Base-by-base conservation (phyloP, 1,284 basidiomycete species). In the Puccinia novopanici region DNA sequence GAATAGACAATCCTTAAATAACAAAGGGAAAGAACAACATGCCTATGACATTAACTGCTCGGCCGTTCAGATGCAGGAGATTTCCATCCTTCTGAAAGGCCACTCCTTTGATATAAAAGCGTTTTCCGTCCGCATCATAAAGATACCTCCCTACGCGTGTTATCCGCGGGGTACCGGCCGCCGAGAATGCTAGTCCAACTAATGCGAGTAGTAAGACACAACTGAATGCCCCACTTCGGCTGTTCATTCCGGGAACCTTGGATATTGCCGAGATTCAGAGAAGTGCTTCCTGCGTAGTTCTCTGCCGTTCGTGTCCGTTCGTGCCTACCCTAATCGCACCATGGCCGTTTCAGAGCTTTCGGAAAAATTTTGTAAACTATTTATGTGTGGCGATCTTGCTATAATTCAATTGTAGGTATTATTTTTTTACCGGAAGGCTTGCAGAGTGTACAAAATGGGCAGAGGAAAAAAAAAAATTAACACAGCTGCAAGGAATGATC, bases 41-140 rank as follows among this genome's bases (percentile, higher is more conserved):
- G 61, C 73, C 73, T n/a, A 61, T 75, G 37, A 40, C 37, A 45
- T 75, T 30, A 0, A 54, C 52, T 0, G 73, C 55, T 59, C 27
- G 52, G 27, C 24, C 24, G 34, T 57, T 30, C 40, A 6, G 9
- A 61, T 27, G 37, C 55, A 17, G 73, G 40, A 61, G 30, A 54
- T 75, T 61, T 54, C 52, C 37, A 59, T 54, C 34, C 57, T 72
- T 72, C 50, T 75, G 55, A 30, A 75, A 75, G 57, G 73, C 55
- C 34, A 75, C 55, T 42, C 73, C 73, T 61, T 75, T 75, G 73
- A 75, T 75, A 34, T 75, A 75, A 30, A 75, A 75, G 22, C 73
- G 34, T 40, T 55, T 57, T 75, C 73, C 73, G 27, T 45, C 24
- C 40, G 54, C 45, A 57, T 75, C 73, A 27, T 75, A 61, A 0